Evolutionary conservation across 495 filamentous ascomycete species (phyloP), one percentile per base, ranked within the genome.

Genomic region (Penicillium malachiteum): DNA sequence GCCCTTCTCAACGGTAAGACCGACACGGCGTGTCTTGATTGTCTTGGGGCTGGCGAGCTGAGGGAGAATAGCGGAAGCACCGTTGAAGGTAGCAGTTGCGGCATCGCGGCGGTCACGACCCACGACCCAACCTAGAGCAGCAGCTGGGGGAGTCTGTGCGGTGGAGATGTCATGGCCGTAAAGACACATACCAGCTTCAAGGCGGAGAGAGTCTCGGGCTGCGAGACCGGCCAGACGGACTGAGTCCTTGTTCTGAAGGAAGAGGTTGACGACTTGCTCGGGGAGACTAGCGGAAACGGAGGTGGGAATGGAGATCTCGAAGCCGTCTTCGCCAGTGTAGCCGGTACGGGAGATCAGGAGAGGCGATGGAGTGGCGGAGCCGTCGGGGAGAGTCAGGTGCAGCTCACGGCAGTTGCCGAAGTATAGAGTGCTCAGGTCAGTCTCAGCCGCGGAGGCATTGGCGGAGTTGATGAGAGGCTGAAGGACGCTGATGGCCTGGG

Each of bases 111-210:
- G 82, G 45, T 85, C 80, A 71, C 89, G 88, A 52, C 86, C 84
- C 50, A 98, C 82, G 52, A 96, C 81, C 92, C 93, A 98, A 69
- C 82, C 80, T 3, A 98, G 79, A 3, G 83, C 84, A 4, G 85
- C 94, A 71, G 91, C 88, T 17, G 90, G 90, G 2, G 95, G 94
- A 5, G 95, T 96, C 17, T 88, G 96, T 3, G 78, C 76, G 55
- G 96, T 95, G 65, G 95, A 84, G 42, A 98, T 82, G 73, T 98
- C 94, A 69, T 96, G 91, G n/a, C 94, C 94, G 76, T 97, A 97
- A 21, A 97, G 83, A 72, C 91, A 97, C 92, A 98, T 93, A 47
- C 94, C 94, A 0, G 95, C 94, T 72, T 98, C 94, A 8, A 98
- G 84, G 14, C 94, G 84, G 56, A 98, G 82, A 60, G 87, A 94